A percentile compares a stretch with the other conserved stretches of the same genome.
These are phyloP conservation scores for Apophysomyces variabilis DNA, from an alignment of 371 early-diverging fungal species.

Conservation along the genomic window DNA sequence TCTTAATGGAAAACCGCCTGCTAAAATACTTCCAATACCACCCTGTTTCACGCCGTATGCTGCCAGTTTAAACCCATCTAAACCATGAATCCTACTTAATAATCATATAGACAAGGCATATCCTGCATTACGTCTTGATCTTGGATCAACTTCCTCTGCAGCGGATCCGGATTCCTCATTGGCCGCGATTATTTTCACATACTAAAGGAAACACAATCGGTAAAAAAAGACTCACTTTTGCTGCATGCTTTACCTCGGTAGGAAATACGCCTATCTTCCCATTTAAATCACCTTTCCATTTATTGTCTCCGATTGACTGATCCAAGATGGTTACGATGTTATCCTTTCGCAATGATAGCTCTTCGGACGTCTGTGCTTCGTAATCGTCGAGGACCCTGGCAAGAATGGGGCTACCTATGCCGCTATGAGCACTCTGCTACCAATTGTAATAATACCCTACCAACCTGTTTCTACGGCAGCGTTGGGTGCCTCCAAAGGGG, in stretches of 20 bases:
- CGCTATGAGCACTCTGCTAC: not conserved
- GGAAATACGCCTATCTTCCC: constrained; percentile 71
- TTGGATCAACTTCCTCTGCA: constrained; percentile 3
- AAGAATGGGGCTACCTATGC: constrained; percentile 23
- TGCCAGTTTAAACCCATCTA: constrained; percentile 59
- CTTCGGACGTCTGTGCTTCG: constrained; percentile 63
- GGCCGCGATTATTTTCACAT: constrained; percentile 47
- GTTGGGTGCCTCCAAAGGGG: not conserved
- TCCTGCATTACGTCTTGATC: constrained; percentile 13
- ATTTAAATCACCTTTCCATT: constrained; percentile 70
- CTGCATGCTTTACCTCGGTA: constrained; percentile 41
- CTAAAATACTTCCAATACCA: constrained; percentile 80
- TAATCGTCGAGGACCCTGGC: constrained; percentile 67
- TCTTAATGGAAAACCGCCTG: constrained; percentile 58
- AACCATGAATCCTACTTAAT: not conserved
- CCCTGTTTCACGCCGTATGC: constrained; percentile 86
- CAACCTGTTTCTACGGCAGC: not conserved
- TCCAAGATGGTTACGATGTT: constrained; percentile 68
- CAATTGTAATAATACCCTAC: not conserved
- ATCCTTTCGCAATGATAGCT: constrained; percentile 65
- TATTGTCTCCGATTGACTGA: constrained; percentile 50
- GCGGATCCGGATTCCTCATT: constrained; percentile 14
- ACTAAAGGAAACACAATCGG: constrained; percentile 27
- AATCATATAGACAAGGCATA: too few species aligned
- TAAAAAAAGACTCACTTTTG: not conserved